These are phyloP conservation scores for Eucalyptus shirleyi DNA, from an alignment of 345 rosid species.

Conservation along the genomic window DNA sequence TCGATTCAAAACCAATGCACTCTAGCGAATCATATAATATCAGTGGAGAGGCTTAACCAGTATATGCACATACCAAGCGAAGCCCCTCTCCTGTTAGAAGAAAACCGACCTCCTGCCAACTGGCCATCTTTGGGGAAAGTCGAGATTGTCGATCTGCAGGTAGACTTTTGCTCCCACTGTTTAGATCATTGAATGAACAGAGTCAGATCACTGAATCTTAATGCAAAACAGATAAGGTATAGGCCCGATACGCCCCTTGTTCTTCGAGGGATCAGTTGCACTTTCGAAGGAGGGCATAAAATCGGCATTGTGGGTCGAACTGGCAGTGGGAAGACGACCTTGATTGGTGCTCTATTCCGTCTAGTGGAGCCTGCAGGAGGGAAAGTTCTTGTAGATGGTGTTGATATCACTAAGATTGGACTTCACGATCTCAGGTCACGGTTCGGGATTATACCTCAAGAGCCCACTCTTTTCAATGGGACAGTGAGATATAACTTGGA, in stretches of 20 bases:
- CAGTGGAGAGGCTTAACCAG: constrained; percentile 90
- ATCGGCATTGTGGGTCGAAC: constrained; percentile 94
- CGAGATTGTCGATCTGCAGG: constrained; percentile 74
- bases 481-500: constrained; percentile 90
- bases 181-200: not conserved
- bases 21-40: constrained; percentile 72
- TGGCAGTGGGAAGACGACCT: constrained; percentile 93
- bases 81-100: constrained; percentile 77
- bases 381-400: constrained; percentile 66
- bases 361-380: constrained; percentile 89
- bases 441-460: constrained; percentile 93
- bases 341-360: constrained; percentile 82
- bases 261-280: constrained; percentile 74
- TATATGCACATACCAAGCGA: constrained; percentile 86
- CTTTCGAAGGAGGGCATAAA: constrained; percentile 81
- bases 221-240: constrained; percentile 56
- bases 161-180: not conserved
- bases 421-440: constrained; percentile 82
- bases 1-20: constrained; percentile 92
- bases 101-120: constrained; percentile 50
- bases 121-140: constrained; percentile 89
- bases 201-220: not conserved
- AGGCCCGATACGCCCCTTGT: constrained; percentile 60
- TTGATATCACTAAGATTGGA: constrained; percentile 68
- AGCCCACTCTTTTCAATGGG: constrained; percentile 88